phyloP scores from a whole-genome alignment of 257 asterid genomes.

The Solanum paucissectum region DNA sequence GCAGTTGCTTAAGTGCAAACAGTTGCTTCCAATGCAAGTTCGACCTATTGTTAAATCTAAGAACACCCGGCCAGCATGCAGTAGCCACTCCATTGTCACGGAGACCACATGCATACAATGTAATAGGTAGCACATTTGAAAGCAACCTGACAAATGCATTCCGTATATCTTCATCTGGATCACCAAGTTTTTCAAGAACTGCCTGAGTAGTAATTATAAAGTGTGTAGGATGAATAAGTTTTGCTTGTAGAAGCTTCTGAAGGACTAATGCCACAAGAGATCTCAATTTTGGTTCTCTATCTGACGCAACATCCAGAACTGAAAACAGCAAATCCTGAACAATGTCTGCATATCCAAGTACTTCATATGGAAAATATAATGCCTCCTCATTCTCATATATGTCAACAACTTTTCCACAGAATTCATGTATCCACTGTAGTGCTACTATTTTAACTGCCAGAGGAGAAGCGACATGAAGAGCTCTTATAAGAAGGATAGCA shows the following conservation, averaged over 20 bases:
- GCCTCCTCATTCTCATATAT: conserved; percentile 25
- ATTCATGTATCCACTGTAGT: conserved; percentile 57
- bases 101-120: conserved; percentile 62
- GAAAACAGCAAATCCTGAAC: conserved; percentile 61
- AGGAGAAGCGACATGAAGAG: conserved; percentile 63
- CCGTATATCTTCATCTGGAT: conserved; percentile 69
- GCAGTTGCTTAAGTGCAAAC: conserved; percentile 78
- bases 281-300: conserved; percentile 82
- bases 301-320: conserved; percentile 65
- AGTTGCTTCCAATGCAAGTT: conserved; percentile 79
- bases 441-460: conserved; percentile 74
- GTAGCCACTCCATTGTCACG: conserved; percentile 38
- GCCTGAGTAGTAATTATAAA: conserved; percentile 54
- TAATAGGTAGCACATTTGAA: conserved; percentile 54
- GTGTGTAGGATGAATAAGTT: conserved; percentile 68
- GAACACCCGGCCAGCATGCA: conserved; percentile 33
- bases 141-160: conserved; percentile 60
- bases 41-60: conserved; percentile 27
- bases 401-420: conserved; percentile 53
- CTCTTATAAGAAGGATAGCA: conserved; percentile 42
- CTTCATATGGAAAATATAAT: conserved; percentile 63
- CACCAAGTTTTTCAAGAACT: conserved; percentile 80
- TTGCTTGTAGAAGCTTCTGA: conserved; percentile 73
- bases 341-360: conserved; percentile 45
- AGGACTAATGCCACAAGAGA: conserved; percentile 56